Evolutionary conservation across 768 basidiomycete genomes (phyloP).

Genomic region (Pisolithus sp.): DNA sequence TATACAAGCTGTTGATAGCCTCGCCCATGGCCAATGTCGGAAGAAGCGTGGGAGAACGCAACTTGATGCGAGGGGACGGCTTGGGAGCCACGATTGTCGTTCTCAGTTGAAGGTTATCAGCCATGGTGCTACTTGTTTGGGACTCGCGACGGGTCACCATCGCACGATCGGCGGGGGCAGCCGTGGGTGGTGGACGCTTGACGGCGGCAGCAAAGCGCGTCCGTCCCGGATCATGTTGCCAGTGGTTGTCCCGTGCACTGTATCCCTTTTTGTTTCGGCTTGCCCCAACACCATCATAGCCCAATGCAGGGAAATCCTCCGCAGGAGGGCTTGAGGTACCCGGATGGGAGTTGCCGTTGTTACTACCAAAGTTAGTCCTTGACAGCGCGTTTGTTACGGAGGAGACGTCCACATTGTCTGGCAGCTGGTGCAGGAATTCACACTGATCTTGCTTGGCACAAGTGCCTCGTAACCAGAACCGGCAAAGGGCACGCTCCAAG

Average conservation of each 20-base stretch:
- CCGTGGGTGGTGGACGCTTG: constrained; percentile 50
- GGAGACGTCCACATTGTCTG: constrained; percentile 76
- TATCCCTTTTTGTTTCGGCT: constrained; percentile 39
- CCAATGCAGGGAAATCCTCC: constrained; percentile 70
- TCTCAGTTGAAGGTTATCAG: constrained; percentile 58
- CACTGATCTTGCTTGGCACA: constrained; percentile 95
- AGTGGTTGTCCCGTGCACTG: constrained; percentile 29
- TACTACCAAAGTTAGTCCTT: constrained; percentile 52
- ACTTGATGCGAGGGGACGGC: constrained; percentile 77
- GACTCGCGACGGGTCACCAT: constrained; percentile 48
- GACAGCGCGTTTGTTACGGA: constrained; percentile 62
- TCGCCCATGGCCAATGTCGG: constrained; percentile 89
- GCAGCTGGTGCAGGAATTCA: constrained; percentile 92
- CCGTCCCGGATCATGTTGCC: constrained; percentile 74
- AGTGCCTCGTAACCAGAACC: constrained; percentile 97
- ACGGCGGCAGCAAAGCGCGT: constrained; percentile 88
- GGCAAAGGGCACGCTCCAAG: constrained; percentile 86
- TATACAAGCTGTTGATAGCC: constrained; percentile 72
- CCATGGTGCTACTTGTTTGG: constrained; percentile 43
- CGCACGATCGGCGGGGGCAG: constrained; percentile 31
- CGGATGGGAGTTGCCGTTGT: constrained; percentile 34
- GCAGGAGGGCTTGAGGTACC: constrained; percentile 26
- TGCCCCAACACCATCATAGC: constrained; percentile 34
- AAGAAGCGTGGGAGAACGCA: constrained; percentile 75
- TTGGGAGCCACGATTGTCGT: constrained; percentile 71